phyloP scores from a whole-genome alignment of 768 basidiomycete genomes.

The Lactarius vividus region DNA sequence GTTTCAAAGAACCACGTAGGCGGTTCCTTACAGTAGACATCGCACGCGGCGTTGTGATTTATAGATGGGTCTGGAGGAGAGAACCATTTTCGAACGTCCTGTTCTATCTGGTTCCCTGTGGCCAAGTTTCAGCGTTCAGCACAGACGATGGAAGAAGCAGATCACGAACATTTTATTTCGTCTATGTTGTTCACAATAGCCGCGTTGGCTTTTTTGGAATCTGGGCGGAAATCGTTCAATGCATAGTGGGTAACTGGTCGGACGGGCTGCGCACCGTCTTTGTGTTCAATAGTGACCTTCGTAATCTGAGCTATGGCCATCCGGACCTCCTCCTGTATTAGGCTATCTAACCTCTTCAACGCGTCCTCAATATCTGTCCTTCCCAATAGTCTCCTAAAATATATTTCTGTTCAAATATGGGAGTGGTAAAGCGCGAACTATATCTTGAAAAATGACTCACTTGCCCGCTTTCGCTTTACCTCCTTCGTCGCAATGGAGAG shows the following conservation, averaged over 20 bases:
- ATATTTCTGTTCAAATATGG: neutral
- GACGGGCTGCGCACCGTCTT: neutral
- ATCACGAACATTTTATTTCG: neutral
- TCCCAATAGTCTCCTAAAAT: neutral
- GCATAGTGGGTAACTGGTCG: neutral
- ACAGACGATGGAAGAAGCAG: neutral
- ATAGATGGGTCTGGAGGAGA: neutral
- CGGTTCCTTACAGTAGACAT: neutral
- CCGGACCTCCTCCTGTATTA: neutral
- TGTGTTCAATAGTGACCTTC: neutral
- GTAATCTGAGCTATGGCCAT: neutral
- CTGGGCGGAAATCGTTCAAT: too few species aligned
- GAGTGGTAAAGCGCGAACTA: neutral
- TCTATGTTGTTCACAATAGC: neutral
- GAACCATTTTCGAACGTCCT: neutral
- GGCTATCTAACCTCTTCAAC: neutral
- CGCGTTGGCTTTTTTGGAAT: neutral
- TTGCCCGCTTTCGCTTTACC: neutral
- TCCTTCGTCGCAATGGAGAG: slow-evolving; percentile 10
- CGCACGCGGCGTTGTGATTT: neutral
- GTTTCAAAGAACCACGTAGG: neutral
- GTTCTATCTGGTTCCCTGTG: neutral
- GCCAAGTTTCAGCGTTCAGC: neutral
- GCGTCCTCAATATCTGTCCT: slow-evolving; percentile 7
- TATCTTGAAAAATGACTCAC: neutral